These are phyloP conservation scores for Boletus reticuloceps DNA, from an alignment of 768 basidiomycete genomes.

Conservation along the genomic window DNA sequence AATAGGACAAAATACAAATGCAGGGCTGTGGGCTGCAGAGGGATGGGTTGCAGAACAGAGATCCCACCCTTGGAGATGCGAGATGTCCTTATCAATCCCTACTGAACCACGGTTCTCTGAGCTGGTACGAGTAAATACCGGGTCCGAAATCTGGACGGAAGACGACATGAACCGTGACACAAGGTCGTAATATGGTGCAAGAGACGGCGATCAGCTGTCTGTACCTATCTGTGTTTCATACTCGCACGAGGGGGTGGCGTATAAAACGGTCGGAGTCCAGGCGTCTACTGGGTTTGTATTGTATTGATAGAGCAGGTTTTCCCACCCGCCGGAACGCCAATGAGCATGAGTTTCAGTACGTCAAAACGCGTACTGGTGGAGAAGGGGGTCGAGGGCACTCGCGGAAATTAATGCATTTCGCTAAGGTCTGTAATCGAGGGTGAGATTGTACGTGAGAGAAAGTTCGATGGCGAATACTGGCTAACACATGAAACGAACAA, in stretches of 20 bases:
- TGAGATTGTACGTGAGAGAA: slow-evolving; percentile 10
- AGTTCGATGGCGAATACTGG: neutral
- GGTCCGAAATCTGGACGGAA: slow-evolving; percentile 12
- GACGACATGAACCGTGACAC: neutral
- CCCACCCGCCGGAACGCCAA: slow-evolving; percentile 2
- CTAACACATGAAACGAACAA: neutral
- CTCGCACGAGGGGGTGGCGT: slow-evolving; percentile 22
- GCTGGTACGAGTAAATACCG: neutral
- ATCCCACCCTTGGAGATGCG: neutral
- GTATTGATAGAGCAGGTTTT: slow-evolving; percentile 4
- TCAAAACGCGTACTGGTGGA: slow-evolving; percentile 9
- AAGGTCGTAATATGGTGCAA: slow-evolving; percentile 1
- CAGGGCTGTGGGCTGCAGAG: slow-evolving; percentile 3
- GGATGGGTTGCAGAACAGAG: neutral
- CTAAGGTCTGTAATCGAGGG: slow-evolving; percentile 15
- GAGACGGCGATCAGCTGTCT: slow-evolving; percentile 31
- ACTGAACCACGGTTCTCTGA: neutral
- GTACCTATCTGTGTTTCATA: slow-evolving; percentile 12
- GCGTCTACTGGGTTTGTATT: neutral
- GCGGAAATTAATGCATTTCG: slow-evolving; percentile 25
- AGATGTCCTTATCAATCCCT: neutral
- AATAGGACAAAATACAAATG: neutral
- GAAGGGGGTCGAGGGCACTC: neutral
- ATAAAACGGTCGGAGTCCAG: slow-evolving; percentile 2
- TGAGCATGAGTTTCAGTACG: slow-evolving; percentile 9